These are phyloP conservation scores for Wallacemonas sp. DNA, from an alignment of 208 protist species.

Conservation along the genomic window DNA sequence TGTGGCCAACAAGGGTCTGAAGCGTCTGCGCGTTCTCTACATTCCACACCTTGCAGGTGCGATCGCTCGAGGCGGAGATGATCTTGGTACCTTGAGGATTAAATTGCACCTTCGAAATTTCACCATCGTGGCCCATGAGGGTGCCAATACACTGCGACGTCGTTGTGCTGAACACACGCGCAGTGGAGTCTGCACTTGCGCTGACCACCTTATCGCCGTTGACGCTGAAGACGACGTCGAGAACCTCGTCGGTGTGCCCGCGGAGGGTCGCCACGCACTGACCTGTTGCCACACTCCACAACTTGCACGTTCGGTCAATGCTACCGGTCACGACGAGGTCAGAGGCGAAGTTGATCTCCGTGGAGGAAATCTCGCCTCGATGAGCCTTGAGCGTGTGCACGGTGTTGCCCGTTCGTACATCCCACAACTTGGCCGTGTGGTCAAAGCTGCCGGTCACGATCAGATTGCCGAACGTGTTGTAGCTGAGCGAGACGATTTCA, in stretches of 20 bases:
- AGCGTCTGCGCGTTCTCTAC: constrained; percentile 82
- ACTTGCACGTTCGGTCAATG: constrained; percentile 94
- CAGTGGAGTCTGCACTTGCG: constrained; percentile 94
- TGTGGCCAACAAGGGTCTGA: constrained; percentile 94
- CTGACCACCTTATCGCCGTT: constrained; percentile 90
- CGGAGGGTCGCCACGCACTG: constrained; percentile 88
- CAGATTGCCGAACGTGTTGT: constrained; percentile 87
- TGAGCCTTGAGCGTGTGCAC: constrained; percentile 92
- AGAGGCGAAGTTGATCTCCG: constrained; percentile 93
- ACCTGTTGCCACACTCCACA: constrained; percentile 94
- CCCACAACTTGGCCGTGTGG: constrained; percentile 93
- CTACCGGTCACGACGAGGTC: constrained; percentile 91
- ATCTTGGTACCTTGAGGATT: constrained; percentile 95
- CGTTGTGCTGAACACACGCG: constrained; percentile 90
- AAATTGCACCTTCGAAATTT: constrained; percentile 95
- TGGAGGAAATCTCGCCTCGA: constrained; percentile 92
- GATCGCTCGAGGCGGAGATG: constrained; percentile 93
- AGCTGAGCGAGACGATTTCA: constrained; percentile 94
- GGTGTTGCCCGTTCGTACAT: constrained; percentile 82
- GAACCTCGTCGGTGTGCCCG: constrained; percentile 93
- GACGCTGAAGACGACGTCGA: constrained; percentile 93
- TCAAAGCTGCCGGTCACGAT: constrained; percentile 96
- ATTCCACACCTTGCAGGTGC: constrained; percentile 93
- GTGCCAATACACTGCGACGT: constrained; percentile 88
- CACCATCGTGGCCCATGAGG: constrained; percentile 92